phyloP scores from a whole-genome alignment of 768 basidiomycete genomes.

The Serpula lacrymans region DNA sequence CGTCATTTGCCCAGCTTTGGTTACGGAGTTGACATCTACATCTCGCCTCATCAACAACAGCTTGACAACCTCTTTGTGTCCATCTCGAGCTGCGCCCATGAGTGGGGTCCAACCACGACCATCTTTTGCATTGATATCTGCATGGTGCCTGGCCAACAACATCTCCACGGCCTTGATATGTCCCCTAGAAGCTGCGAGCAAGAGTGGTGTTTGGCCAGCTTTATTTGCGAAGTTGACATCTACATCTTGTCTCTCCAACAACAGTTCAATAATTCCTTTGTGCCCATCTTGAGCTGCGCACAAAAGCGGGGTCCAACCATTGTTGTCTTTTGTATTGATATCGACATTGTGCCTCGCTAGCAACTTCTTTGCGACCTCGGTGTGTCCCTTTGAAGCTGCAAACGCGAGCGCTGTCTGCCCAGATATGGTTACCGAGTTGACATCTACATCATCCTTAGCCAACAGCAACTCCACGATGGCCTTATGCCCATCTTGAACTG shows the following conservation, averaged over 20 bases:
- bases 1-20: too few relatives aligned
- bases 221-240: too few relatives aligned
- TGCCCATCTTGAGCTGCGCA: neutral
- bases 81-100: too few relatives aligned
- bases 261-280: neutral
- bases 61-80: too few relatives aligned
- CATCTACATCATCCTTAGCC: conserved; percentile 4
- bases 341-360: conserved; percentile 1
- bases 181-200: neutral
- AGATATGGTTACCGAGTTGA: conserved; percentile 4
- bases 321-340: neutral
- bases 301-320: conserved; percentile 2
- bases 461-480: conserved; percentile 6
- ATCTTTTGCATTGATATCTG: too few relatives aligned
- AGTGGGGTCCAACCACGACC: too few relatives aligned
- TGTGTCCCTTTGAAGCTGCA: neutral
- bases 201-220: too few relatives aligned
- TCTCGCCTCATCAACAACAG: too few relatives aligned
- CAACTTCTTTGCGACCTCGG: neutral
- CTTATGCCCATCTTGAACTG: conserved; percentile 8
- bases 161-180: neutral
- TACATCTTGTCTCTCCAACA: too few relatives aligned
- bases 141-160: neutral
- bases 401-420: neutral
- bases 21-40: conserved; percentile 7